Conservation (phyloP, 2,329 filamentous ascomycete species). For the Fusarium ambrosium region DNA sequence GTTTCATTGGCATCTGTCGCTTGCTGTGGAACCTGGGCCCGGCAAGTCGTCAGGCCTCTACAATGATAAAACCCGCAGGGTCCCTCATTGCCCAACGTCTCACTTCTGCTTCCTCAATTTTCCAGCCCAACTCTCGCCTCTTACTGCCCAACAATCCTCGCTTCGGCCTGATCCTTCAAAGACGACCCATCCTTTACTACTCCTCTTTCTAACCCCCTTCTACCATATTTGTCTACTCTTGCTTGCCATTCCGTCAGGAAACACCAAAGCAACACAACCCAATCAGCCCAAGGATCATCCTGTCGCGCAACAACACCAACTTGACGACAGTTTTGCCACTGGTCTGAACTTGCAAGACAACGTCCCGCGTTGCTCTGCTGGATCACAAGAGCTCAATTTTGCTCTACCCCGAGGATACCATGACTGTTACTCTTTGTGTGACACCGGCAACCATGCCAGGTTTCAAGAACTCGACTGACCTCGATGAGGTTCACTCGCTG, state of each 20-base stretch:
- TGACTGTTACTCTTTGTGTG: conserved; percentile 64
- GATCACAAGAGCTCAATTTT: conserved; percentile 48
- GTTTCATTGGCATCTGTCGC: conserved; percentile 43
- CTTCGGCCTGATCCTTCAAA: conserved; percentile 43
- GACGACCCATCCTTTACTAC: conserved; percentile 40
- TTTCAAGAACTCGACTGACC: conserved; percentile 66
- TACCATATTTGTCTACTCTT: conserved; percentile 29
- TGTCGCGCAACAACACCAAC: conserved; percentile 48
- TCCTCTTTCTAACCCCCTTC: conserved; percentile 37
- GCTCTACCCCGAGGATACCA: conserved; percentile 58
- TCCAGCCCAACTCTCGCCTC: conserved; percentile 51
- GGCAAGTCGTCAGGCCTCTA: conserved; percentile 48
- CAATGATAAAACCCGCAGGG: conserved; percentile 64
- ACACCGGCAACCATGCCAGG: conserved; percentile 66
- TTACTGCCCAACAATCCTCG: conserved; percentile 55
- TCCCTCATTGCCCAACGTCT: conserved; percentile 59
- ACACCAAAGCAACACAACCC: conserved; percentile 41
- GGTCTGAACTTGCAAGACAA: conserved; percentile 46
- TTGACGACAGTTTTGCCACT: conserved; percentile 44
- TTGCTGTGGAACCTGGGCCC: conserved; percentile 43
- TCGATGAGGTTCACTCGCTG: conserved; percentile 72
- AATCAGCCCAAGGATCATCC: conserved; percentile 45
- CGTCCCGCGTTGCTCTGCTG: conserved; percentile 48
- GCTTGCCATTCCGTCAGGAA: conserved; percentile 37
- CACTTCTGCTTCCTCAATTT: conserved; percentile 50